Conservation (phyloP, 331 rosid genomes). For the Arachis monticola region DNA sequence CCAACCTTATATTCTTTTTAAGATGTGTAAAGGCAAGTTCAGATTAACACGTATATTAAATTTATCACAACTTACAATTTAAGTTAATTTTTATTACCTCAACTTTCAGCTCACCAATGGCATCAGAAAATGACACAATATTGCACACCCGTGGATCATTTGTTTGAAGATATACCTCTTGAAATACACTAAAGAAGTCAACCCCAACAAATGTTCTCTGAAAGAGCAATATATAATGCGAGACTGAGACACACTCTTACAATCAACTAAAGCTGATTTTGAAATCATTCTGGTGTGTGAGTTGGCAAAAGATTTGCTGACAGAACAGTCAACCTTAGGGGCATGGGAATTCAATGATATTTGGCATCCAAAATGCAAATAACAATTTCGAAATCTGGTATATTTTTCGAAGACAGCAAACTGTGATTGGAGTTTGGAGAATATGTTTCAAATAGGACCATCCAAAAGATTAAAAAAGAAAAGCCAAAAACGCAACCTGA, state of each 20-base stretch:
- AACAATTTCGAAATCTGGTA: too few relatives aligned
- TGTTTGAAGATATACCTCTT: slow-evolving; percentile 82
- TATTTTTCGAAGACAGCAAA: too few relatives aligned
- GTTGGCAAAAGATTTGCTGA: too few relatives aligned
- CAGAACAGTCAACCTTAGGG: too few relatives aligned
- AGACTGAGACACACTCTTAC: slow-evolving; percentile 35
- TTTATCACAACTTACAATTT: slow-evolving; percentile 26
- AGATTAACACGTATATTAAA: slow-evolving; percentile 29
- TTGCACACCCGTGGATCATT: slow-evolving; percentile 87
- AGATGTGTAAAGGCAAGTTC: slow-evolving; percentile 9
- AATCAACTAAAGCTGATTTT: too few relatives aligned
- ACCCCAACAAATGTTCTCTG: slow-evolving; percentile 98
- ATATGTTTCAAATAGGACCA: background rate
- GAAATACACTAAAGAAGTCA: slow-evolving; percentile 81
- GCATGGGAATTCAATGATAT: too few relatives aligned
- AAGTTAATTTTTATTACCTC: slow-evolving; percentile 62
- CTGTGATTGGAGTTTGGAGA: background rate
- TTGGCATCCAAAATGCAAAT: too few relatives aligned
- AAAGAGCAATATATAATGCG: slow-evolving; percentile 42
- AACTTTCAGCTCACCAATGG: slow-evolving; percentile 94
- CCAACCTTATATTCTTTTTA: slow-evolving; percentile 7
- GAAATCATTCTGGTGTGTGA: too few relatives aligned
- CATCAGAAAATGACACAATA: slow-evolving; percentile 86
- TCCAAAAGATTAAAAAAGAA: background rate
- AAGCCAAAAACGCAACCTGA: slow-evolving; percentile 55